Evolutionary conservation across 805 yeast genomes (phyloP).

Genomic region (Hanseniaspora mollemarum): DNA sequence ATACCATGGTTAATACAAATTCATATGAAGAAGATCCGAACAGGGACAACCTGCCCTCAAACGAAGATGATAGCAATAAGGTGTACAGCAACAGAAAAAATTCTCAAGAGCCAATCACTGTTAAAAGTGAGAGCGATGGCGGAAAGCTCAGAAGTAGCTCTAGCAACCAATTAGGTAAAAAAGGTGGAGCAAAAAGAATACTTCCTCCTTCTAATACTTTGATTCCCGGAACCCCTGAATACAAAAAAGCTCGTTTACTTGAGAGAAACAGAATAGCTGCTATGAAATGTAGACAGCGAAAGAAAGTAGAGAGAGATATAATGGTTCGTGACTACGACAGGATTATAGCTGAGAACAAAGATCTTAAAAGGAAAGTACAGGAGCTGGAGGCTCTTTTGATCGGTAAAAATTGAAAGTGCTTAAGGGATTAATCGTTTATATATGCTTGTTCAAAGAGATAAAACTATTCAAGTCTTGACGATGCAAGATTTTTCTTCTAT

Average conservation of each 20-base stretch:
- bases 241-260: slow-evolving; percentile 51
- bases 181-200: slow-evolving; percentile 12
- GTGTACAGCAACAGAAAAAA: not conserved
- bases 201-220: slow-evolving; percentile 33
- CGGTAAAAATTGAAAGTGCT: not conserved
- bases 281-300: slow-evolving; percentile 54
- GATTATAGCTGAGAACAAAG: slow-evolving; percentile 36
- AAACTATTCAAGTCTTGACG: not conserved
- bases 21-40: not conserved
- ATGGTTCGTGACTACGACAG: slow-evolving; percentile 49
- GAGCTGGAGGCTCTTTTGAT: not conserved
- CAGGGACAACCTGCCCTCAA: not conserved
- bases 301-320: slow-evolving; percentile 57
- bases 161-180: slow-evolving; percentile 1
- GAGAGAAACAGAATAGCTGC: slow-evolving; percentile 62
- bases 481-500: not conserved
- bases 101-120: not conserved
- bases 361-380: slow-evolving; percentile 30
- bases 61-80: too few relatives aligned
- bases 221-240: slow-evolving; percentile 56
- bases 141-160: not conserved
- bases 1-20: not conserved
- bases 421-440: not conserved
- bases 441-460: not conserved
- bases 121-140: not conserved